Evolutionary conservation across 1,139 yeast genomes (phyloP), one percentile per base, ranked within the genome.

Genomic region (Pichia kudriavzevii): DNA sequence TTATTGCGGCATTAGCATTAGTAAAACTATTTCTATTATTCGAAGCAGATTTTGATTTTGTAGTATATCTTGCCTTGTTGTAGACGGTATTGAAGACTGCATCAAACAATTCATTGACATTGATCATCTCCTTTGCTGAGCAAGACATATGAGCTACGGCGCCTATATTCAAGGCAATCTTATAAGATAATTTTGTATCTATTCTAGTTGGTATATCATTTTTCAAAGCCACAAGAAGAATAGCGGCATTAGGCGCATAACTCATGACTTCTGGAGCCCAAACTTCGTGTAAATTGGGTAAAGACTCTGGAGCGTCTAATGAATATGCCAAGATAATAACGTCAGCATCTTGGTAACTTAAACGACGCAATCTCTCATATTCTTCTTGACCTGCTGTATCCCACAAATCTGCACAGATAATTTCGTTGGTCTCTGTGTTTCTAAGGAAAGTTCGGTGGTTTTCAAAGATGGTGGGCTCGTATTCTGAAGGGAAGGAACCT

Each of bases 371-470:
- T 39, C 95, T 61, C 56, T 82, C 94, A 55, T 84, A 85, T 56
- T 84, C 94, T 58, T 85, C 95, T 59, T 85, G 95, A 4, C 95
- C 95, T 0, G 95, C 95, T 0, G 96, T 85, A 58, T 88, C 97
- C 19, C 58, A 53, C 82, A 91, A 51, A 84, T 64, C 60, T 75
- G 93, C 40, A 0, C 79, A 69, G n/a, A 67, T 53, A 3, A 60
- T 49, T 44, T 75, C 72, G 2, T 84, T 77, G 0, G 78, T 30
- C 2, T 30, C 24, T 22, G 36, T 67, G 28, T 60, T 56, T 26
- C 31, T 33, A 5, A 82, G 74, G 34, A 73, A 72, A 9, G 87
- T 74, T 18, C 82, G 75, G 51, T 83, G 83, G 57, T 84, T 84
- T 50, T 85, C 95, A 60, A 85, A 85, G 17, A 87, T 82, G 0